Evolutionary conservation across 2,329 filamentous ascomycete genomes (phyloP).

Genomic region (Balansia obtecta): DNA sequence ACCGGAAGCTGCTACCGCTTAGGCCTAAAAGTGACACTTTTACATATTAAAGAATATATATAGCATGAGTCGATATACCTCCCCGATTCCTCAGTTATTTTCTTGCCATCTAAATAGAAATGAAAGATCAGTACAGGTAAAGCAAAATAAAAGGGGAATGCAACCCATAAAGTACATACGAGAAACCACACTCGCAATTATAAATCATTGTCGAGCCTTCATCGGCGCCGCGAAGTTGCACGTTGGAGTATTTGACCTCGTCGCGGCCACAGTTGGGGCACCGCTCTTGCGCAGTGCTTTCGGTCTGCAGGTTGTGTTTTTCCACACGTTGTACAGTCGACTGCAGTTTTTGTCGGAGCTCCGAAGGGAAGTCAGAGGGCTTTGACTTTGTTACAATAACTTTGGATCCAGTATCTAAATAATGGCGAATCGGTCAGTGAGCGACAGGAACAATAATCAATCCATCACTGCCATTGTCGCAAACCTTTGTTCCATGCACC

Average conservation of each 20-base stretch:
- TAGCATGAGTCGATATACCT: slow-evolving; percentile 3
- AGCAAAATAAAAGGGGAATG: slow-evolving; percentile 4
- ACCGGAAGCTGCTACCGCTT: slow-evolving; percentile 43
- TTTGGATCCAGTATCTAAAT: slow-evolving; percentile 58
- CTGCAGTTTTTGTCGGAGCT: slow-evolving; percentile 67
- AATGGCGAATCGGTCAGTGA: not conserved
- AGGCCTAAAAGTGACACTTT: slow-evolving; percentile 18
- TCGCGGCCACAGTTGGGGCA: slow-evolving; percentile 73
- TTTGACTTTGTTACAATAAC: slow-evolving; percentile 76
- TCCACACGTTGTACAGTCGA: slow-evolving; percentile 79
- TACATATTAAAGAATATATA: slow-evolving; percentile 2
- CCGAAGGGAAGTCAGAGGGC: slow-evolving; percentile 77
- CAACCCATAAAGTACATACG: slow-evolving; percentile 37
- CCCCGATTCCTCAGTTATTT: slow-evolving; percentile 42
- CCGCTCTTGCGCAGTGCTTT: slow-evolving; percentile 51
- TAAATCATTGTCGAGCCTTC: slow-evolving; percentile 92
- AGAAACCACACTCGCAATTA: slow-evolving; percentile 74
- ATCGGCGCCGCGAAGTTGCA: slow-evolving; percentile 83
- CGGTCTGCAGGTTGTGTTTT: slow-evolving; percentile 63
- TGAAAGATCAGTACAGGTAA: not conserved
- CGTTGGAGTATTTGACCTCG: slow-evolving; percentile 73
- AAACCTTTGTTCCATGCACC: slow-evolving; percentile 73
- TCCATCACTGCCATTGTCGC: not conserved
- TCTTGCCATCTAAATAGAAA: slow-evolving; percentile 33
- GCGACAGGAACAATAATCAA: not conserved